Evolutionary conservation across 2,329 filamentous ascomycete genomes (phyloP).

Genomic region (Fusarium sp.): DNA sequence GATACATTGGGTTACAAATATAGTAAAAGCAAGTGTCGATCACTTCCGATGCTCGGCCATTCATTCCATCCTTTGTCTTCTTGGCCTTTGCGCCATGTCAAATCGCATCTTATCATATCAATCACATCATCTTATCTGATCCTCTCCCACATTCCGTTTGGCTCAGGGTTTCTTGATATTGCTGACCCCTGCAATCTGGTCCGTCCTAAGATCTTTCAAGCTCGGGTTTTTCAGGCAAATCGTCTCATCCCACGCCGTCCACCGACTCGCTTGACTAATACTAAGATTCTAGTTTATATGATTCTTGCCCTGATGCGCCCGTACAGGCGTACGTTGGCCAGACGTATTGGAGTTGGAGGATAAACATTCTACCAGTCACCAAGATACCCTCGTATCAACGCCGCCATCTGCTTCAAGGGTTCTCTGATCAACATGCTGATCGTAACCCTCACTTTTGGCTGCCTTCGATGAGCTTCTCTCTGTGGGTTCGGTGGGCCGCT

Average conservation of each 20-base stretch:
- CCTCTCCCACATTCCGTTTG: not conserved
- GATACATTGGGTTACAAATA: not conserved
- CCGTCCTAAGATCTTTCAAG: not conserved
- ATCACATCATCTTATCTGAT: conserved; percentile 42
- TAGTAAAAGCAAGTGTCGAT: conserved; percentile 7
- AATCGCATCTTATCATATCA: conserved; percentile 34
- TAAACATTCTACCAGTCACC: conserved; percentile 10
- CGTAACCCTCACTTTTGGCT: not conserved
- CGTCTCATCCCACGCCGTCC: conserved; percentile 1
- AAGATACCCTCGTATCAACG: not conserved
- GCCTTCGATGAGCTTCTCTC: not conserved
- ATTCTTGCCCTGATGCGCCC: not conserved
- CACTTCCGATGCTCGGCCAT: conserved; percentile 8
- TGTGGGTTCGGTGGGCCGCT: no score
- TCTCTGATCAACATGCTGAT: not conserved
- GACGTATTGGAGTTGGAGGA: not conserved
- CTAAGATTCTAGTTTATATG: not conserved
- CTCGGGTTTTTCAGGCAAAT: not conserved
- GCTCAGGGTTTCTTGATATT: not conserved
- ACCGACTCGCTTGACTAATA: conserved; percentile 5
- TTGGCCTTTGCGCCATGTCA: conserved; percentile 9
- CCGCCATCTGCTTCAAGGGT: not conserved
- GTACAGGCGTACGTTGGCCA: not conserved
- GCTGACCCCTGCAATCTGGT: conserved; percentile 5
- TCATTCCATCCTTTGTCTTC: not conserved